Base-by-base conservation (phyloP, 23 red algal species). In the Gracilaria domingensis region DNA sequence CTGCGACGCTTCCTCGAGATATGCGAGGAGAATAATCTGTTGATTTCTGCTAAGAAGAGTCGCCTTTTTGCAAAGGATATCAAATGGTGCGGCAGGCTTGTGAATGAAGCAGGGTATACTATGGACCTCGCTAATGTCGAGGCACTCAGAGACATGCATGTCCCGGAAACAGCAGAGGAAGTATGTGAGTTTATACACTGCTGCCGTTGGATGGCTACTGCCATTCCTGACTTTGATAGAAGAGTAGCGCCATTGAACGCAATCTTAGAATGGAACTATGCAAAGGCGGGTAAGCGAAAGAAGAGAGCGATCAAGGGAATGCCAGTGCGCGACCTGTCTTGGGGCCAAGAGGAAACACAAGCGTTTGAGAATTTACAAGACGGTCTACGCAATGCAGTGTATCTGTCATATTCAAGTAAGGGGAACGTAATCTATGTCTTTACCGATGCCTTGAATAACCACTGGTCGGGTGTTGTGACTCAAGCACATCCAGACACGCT, bases 31-130 rank as follows among this genome's bases (percentile, higher is more conserved):
- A 28, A 70, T 0, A 67, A 67, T 8, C 70, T 82, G 33, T 18
- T 47, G 12, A 32, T 91, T 12, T 91, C 87, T 24, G 55, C 76
- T 0, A 42, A 50, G 44, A 91, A 91, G 38, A 25, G 28, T 7
- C 12, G 8, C 18, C 54, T 91, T 20, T 81, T 58, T 32, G 49
- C 45, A 16, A 81, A 57, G 4, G 30, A 81, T 8, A 59, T 81
- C 33, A 2, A 8, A 35, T 81, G 77, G 77, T 91, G 88, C 61
- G 88, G 88, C 35, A 44, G 74, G 47, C 65, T 75, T 0, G 28
- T 86, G 0, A 13, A 39, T 26, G 65, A 18, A 48, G 66, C 55
- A 5, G 83, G 83, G 1, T 73, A 75, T 20, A 45, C 11, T 26
- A 48, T 86, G 47, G 83, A 86, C 44, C 83, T 35, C 6, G 21